These are phyloP conservation scores for Russula virescens DNA, from an alignment of 768 basidiomycete species.

Conservation along the genomic window DNA sequence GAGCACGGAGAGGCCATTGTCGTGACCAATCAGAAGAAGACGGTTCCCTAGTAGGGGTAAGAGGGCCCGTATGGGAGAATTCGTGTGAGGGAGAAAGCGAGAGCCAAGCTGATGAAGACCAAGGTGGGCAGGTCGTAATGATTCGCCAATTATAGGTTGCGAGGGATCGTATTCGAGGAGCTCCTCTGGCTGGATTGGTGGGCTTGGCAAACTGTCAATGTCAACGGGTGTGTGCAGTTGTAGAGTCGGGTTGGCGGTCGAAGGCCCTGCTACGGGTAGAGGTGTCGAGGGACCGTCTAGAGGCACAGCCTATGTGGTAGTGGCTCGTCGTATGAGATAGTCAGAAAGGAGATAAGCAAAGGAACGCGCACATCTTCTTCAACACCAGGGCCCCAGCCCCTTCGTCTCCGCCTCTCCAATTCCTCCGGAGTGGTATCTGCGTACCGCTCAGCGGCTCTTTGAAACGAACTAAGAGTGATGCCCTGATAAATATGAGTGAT, in stretches of 20 bases:
- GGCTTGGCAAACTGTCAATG: slow-evolving; percentile 18
- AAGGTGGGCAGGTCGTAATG: slow-evolving; percentile 55
- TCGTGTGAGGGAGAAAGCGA: slow-evolving; percentile 77
- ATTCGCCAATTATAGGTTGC: slow-evolving; percentile 45
- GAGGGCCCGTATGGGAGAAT: slow-evolving; percentile 65
- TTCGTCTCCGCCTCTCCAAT: slow-evolving; percentile 46
- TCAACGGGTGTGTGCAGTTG: slow-evolving; percentile 28
- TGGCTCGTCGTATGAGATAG: neutral
- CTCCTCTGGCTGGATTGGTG: slow-evolving; percentile 21
- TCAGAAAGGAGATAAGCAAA: neutral
- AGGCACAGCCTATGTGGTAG: slow-evolving; percentile 2
- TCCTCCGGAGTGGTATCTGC: slow-evolving; percentile 57
- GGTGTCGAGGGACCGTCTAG: slow-evolving; percentile 8
- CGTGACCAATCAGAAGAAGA: slow-evolving; percentile 72
- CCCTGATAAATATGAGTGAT: neutral
- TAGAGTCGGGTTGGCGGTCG: slow-evolving; percentile 19
- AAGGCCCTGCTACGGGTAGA: too few relatives aligned
- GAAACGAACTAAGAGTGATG: neutral
- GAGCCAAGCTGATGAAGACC: slow-evolving; percentile 77
- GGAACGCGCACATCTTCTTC: slow-evolving; percentile 16
- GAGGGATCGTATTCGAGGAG: slow-evolving; percentile 12
- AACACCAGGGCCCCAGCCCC: slow-evolving; percentile 64
- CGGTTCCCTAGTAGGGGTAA: slow-evolving; percentile 62
- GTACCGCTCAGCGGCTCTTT: slow-evolving; percentile 81
- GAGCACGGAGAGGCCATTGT: slow-evolving; percentile 73